Base-by-base conservation (phyloP, 768 basidiomycete species). In the Lyophyllum decastes region DNA sequence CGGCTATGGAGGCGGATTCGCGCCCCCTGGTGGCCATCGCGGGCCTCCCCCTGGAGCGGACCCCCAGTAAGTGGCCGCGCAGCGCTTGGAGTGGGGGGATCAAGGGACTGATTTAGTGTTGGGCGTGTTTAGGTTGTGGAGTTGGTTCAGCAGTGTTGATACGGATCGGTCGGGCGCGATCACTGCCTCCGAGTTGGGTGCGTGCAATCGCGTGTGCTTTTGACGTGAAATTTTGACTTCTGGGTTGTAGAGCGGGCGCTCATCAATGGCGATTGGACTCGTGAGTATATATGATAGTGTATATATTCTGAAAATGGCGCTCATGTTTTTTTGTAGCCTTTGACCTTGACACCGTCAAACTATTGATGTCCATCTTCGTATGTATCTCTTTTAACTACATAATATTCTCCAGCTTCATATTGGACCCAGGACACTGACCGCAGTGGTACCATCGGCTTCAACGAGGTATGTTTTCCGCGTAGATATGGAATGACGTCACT, bases 301-400 rank as follows among this genome's bases (percentile, higher is more conserved):
- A 24, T 11, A n/a, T 48, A 38, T 19, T 10, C 12, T 30, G 19
- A 34, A 19, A 21, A 52, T 38, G 34, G 59, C 22, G 25, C 30
- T 43, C 16, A 50, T 60, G 57, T 19, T 27, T 19, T 49, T 38
- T 30, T 54, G 47, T 53, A 91, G 90, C 87, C 5, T 94, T 94
- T 66, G 92, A 93, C 73, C 74, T 90, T 54, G 92, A 93, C 65
- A 94, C 92, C 24, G 88, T 93, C 70, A 92, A 91, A 76, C 79
- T 93, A 33, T 77, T 93, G 60, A 92, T 94, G 87, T 78, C 79
- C 24, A 83, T 94, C 60, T 94, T 94, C 70, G 90, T 90, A 54
- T 64, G 87, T 70, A 52, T 2, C 2, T 22, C n/a, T 27, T 22
- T 11, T 21, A 48, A 7, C 4, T 45, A n/a, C 27, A 11, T 35